Percentiles rank a stretch among this genome's conserved stretches.
phyloP scores from a whole-genome alignment of 2,329 filamentous ascomycete species.

The Ascochyta rabiei region DNA sequence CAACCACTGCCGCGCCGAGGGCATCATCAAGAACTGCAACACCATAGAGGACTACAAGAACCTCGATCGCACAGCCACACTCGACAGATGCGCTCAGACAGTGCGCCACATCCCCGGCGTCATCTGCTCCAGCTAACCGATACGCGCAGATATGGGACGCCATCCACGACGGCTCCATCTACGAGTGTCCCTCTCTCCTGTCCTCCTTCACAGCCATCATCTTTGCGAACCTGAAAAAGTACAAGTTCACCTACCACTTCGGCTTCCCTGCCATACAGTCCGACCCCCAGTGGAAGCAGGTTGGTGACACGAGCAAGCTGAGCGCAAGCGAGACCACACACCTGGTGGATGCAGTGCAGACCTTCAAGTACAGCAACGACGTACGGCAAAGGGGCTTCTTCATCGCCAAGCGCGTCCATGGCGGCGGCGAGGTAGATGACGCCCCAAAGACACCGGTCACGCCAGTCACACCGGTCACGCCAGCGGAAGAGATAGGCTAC shows the following conservation, averaged over 20 bases:
- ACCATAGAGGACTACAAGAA: constrained; percentile 92
- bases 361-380: constrained; percentile 85
- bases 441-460: constrained; percentile 45
- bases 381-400: constrained; percentile 92
- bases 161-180: constrained; percentile 94
- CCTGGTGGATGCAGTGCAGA: constrained; percentile 82
- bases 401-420: constrained; percentile 76
- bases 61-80: constrained; percentile 76
- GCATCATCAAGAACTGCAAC: constrained; percentile 94
- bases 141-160: constrained; percentile 85
- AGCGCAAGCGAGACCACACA: constrained; percentile 73
- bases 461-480: constrained; percentile 51
- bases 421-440: constrained; percentile 33
- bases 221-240: constrained; percentile 96
- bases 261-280: constrained; percentile 93
- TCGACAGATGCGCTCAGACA: constrained; percentile 79
- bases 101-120: constrained; percentile 53
- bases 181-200: constrained; percentile 89
- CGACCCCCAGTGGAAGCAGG: constrained; percentile 75
- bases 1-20: constrained; percentile 78
- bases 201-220: constrained; percentile 88
- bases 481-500: constrained; percentile 65
- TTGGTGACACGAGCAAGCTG: constrained; percentile 54
- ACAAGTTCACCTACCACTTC: constrained; percentile 98
- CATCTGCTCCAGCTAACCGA: constrained; percentile 27